Conservation (phyloP, 108 stramenopile species). For the Discostella stelligeroides region DNA sequence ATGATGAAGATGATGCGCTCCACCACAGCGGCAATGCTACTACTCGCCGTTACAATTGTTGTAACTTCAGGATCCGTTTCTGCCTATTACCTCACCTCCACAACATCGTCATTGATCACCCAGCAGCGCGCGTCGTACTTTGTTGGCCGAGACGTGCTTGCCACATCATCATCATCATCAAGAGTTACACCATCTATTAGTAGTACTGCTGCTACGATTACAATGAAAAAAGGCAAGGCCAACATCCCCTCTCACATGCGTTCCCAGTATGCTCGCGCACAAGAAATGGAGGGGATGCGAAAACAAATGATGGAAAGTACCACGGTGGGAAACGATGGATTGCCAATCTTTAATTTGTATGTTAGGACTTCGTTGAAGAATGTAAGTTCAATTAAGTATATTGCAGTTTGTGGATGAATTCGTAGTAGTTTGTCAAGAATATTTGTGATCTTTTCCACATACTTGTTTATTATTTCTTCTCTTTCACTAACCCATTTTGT, state of each 20-base stretch:
- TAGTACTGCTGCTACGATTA: conserved; percentile 4
- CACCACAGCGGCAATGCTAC: conserved; percentile 8
- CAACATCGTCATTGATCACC: too few relatives aligned
- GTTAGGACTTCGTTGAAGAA: conserved; percentile 75
- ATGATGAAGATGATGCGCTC: too few relatives aligned
- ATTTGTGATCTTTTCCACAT: too few relatives aligned
- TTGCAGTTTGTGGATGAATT: too few relatives aligned
- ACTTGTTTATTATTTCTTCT: background rate
- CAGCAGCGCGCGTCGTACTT: conserved; percentile 37
- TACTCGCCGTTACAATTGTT: background rate
- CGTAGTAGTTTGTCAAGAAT: too few relatives aligned
- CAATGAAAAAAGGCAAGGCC: conserved; percentile 86
- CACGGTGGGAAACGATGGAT: conserved; percentile 69
- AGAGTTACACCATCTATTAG: too few relatives aligned
- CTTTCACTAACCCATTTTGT: too few relatives aligned
- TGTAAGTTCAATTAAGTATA: too few relatives aligned
- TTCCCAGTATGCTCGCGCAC: conserved; percentile 63
- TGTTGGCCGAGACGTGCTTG: conserved; percentile 18
- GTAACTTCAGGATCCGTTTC: background rate
- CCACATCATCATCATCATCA: background rate
- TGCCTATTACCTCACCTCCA: conserved; percentile 4
- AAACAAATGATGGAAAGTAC: conserved; percentile 72
- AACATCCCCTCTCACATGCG: conserved; percentile 83
- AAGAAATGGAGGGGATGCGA: conserved; percentile 70
- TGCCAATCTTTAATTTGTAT: conserved; percentile 86